phyloP scores from a whole-genome alignment of 2,329 filamentous ascomycete species.

The Stagonosporopsis vannaccii region DNA sequence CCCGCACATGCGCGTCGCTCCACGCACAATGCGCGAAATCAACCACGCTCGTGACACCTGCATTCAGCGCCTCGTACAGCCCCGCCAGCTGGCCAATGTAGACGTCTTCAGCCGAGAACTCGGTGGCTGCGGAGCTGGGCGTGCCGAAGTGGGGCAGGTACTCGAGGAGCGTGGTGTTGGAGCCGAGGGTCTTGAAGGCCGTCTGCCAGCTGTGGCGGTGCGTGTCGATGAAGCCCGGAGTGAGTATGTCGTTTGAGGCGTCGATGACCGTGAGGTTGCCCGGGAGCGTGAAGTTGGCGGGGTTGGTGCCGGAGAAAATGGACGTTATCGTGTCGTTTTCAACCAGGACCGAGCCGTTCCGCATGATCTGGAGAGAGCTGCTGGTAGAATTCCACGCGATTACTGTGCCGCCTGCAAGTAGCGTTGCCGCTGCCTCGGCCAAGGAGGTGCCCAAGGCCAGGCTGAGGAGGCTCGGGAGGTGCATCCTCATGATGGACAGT shows the following conservation, averaged over 20 bases:
- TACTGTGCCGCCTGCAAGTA: background rate
- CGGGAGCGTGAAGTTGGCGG: background rate
- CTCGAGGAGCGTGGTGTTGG: constrained; percentile 52
- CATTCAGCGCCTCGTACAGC: constrained; percentile 55
- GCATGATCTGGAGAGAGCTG: background rate
- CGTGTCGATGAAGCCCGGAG: constrained; percentile 64
- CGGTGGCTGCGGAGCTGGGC: constrained; percentile 20
- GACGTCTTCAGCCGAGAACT: constrained; percentile 28
- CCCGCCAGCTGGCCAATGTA: constrained; percentile 45
- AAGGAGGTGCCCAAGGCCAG: background rate
- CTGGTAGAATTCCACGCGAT: background rate
- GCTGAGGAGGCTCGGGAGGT: background rate
- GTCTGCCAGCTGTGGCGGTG: constrained; percentile 62
- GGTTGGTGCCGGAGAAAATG: background rate
- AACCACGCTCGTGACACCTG: constrained; percentile 60
- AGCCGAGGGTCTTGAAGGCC: constrained; percentile 60
- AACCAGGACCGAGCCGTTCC: background rate
- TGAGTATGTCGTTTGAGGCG: constrained; percentile 54
- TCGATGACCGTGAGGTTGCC: constrained; percentile 52
- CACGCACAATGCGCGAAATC: constrained; percentile 49
- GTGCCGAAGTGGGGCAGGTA: constrained; percentile 30
- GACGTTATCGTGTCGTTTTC: background rate
- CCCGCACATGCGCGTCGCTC: constrained; percentile 53
- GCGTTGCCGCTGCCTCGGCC: background rate
- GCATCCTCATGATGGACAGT: background rate